Evolutionary conservation across 106 monocot species (phyloP), one percentile per base, ranked within the genome.

Genomic region (Dioscorea dumetorum): DNA sequence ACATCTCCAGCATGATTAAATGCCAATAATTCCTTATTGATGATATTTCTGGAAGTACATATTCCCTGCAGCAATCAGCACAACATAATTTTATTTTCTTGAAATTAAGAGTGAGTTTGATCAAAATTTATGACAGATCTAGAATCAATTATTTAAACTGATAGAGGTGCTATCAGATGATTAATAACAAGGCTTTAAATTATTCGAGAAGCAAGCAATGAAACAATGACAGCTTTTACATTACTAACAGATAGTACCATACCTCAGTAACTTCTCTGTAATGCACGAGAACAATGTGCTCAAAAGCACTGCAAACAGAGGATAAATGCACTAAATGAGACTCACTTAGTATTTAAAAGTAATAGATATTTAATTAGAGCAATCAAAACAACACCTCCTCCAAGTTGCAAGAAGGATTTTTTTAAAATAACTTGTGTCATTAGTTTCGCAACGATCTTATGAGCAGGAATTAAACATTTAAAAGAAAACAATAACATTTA

Each of bases 211-310:
- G 54, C 54, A 54, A 54, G 15, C 54, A 54, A 8, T 54, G 54
- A 16, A 14, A 54, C 4, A 15, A 8, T 18, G 15, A 8, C 54
- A 18, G 19, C 54, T 54, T 54, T 19, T 19, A 54, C 18, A 54
- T 13, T 18, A 54, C 5, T 18, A 67, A 20, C n/a, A 65, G 24
- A 35, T 13, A 70, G 50, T 33, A 66, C 80, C 79, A 83, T 78
- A 95, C 95, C 91, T 95, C 91, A 71, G 80, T 64, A 20, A 95
- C 79, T 60, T 91, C 91, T 81, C 88, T 79, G 56, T 95, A 95
- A 68, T 91, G 95, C 80, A 91, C 95, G 70, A 95, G 83, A 64
- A 88, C 95, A 81, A 91, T 91, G 66, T 95, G 88, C 41, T 83
- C 81, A 77, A 76, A 83, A 8, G 83, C 87, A 67, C 95, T 95